phyloP scores from a whole-genome alignment of 1,284 basidiomycete species.

The Volvariella volvacea region DNA sequence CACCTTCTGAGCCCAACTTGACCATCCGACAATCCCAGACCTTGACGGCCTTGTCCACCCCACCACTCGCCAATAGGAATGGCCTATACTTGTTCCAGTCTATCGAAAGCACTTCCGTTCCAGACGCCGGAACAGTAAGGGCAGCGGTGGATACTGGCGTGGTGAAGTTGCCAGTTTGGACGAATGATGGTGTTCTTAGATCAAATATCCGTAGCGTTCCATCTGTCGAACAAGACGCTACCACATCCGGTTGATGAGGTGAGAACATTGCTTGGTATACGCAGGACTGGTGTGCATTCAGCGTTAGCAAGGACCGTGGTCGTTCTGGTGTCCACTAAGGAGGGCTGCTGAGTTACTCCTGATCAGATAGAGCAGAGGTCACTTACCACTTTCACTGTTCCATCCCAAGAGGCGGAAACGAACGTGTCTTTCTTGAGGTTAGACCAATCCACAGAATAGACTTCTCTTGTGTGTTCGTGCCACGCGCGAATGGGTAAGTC shows the following conservation, averaged over 20 bases:
- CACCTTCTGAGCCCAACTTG: constrained; percentile 38
- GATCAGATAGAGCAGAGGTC: not conserved
- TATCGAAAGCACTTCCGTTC: constrained; percentile 67
- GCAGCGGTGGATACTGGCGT: constrained; percentile 57
- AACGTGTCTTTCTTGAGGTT: constrained; percentile 91
- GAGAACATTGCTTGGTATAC: constrained; percentile 90
- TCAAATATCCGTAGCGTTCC: constrained; percentile 81
- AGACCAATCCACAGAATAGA: constrained; percentile 96
- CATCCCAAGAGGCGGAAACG: constrained; percentile 90
- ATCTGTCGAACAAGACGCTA: constrained; percentile 84
- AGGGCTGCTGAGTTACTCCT: not conserved
- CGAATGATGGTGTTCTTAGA: constrained; percentile 45
- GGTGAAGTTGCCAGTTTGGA: constrained; percentile 46
- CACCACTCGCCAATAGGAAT: constrained; percentile 70
- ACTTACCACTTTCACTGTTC: constrained; percentile 80
- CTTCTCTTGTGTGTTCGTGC: constrained; percentile 91
- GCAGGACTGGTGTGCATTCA: constrained; percentile 79
- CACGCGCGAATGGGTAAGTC: constrained; percentile 86
- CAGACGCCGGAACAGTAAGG: constrained; percentile 65
- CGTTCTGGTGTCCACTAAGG: constrained; percentile 82
- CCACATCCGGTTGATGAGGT: constrained; percentile 77
- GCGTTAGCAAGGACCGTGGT: constrained; percentile 69
- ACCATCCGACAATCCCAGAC: constrained; percentile 87
- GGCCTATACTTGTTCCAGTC: constrained; percentile 94
- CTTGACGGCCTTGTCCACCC: constrained; percentile 75